Base-by-base conservation (phyloP, 768 basidiomycete species). In the Lyophyllum shimeji region DNA sequence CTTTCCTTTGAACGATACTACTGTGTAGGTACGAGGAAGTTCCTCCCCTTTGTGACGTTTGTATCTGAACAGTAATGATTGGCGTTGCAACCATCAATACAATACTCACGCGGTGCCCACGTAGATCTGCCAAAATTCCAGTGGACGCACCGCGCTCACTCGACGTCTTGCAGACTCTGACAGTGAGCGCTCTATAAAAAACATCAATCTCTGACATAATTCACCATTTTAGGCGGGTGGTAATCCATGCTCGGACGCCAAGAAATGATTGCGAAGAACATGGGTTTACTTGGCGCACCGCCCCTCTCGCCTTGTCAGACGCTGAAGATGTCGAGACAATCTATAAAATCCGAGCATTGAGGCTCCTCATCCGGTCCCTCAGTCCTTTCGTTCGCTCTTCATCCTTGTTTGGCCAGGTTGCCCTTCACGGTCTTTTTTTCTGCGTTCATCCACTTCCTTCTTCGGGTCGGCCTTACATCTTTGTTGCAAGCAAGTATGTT, bases 321-420 rank as follows among this genome's bases (percentile, higher is more conserved):
- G 12, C 34, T 34, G 8, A 55, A 52, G 50, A 61, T 57, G 24
- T 46, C 33, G 4, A 42, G 40, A 20, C 15, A 29, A 20, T 34
- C 51, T 64, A 65, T 69, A 69, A 67, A 64, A 61, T 47, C 33
- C 23, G 29, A 46, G 24, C 25, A 4, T 37, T 39, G 31, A 33
- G 31, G 31, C 23, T 13, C 46, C n/a, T 31, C 7, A 29, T 42
- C 39, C 27, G 44, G 17, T 52, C 45, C 57, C 52, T 60, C 60
- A 60, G 49, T 59, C 58, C 50, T 59, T 59, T 65, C 60, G 52
- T 60, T 64, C 60, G 56, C 56, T 61, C 47, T 63, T 59, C 56
- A 52, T 60, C 51, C 60, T 66, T 68, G 60, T 66, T 71, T 34
- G 73, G 74, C 74, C 76, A 74, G 73, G 75, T 73, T 70, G 74